phyloP scores from a whole-genome alignment of 371 early-diverging fungal species.

The Zychaea mexicana region DNA sequence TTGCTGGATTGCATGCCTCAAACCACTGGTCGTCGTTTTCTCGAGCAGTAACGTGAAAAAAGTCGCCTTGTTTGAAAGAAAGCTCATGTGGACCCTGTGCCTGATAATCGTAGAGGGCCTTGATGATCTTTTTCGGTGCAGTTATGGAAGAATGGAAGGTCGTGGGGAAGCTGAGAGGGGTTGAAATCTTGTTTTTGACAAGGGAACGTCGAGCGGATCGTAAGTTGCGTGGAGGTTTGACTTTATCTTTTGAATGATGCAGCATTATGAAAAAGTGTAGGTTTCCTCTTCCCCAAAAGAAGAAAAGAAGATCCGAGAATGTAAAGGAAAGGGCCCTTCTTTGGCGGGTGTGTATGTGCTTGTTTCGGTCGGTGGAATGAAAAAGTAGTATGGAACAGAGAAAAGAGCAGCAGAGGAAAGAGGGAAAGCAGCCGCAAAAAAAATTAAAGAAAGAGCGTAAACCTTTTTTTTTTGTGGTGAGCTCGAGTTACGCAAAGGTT shows the following conservation, averaged over 20 bases:
- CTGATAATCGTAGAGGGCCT: slow-evolving; percentile 74
- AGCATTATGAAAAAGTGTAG: slow-evolving; percentile 32
- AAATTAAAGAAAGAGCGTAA: too few relatives aligned
- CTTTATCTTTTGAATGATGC: slow-evolving; percentile 40
- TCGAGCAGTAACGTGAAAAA: slow-evolving; percentile 86
- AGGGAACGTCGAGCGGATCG: slow-evolving; percentile 29
- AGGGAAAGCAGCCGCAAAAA: too few relatives aligned
- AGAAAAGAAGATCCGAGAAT: background rate
- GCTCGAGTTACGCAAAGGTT: background rate
- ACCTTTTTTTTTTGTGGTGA: background rate
- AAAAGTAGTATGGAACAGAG: too few relatives aligned
- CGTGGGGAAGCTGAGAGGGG: slow-evolving; percentile 31
- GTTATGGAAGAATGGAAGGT: slow-evolving; percentile 27
- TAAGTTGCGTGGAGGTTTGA: slow-evolving; percentile 35
- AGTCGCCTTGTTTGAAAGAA: slow-evolving; percentile 84
- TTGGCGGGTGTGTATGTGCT: too few relatives aligned
- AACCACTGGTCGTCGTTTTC: slow-evolving; percentile 79
- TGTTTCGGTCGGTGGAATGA: too few relatives aligned
- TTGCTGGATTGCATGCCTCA: slow-evolving; percentile 84
- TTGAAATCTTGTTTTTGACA: slow-evolving; percentile 49
- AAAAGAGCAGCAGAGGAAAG: background rate
- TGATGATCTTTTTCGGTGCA: slow-evolving; percentile 86
- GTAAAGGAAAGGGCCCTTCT: background rate
- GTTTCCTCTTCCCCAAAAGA: too few relatives aligned
- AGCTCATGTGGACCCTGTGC: slow-evolving; percentile 71